Base-by-base conservation (phyloP, 1,139 yeast genomes). In the Taphrina pruni region DNA sequence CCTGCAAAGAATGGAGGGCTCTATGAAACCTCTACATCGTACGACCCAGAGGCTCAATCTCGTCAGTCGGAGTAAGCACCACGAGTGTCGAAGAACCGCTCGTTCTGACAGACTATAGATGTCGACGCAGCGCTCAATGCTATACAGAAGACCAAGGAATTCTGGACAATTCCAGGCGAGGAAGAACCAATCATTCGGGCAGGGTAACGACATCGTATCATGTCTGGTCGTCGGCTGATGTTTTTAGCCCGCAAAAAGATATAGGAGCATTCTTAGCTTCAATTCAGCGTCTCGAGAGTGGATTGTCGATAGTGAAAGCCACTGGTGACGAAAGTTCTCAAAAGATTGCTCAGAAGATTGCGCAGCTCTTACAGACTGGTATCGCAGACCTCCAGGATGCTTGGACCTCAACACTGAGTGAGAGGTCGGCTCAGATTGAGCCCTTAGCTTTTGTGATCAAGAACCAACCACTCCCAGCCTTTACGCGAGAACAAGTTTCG, bases 131-230 rank as follows among this genome's bases (percentile, higher is more conserved):
- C 71, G 20, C 61, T 69, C 6, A 51, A 35, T 21, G 69, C 69
- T 14, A 61, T 69, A 21, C 71, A 69, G 38, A 60, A 66, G 64
- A 69, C 71, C 38, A 66, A 56, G 58, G 36, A 70, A 52, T 69
- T 57, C 43, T 69, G 66, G 65, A 67, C 57, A 7, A 67, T 69
- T 21, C 61, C 66, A 36, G 60, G 65, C 39, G 70, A 65, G 39
- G 71, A 66, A 35, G 71, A 66, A 46, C 60, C 66, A 6, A 66
- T 60, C 52, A 65, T 69, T 43, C 57, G 64, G 5, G 61, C 60
- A 39, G 71, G 71, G 70, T 67, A 21, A 38, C 4, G 4, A 2
- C 32, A 4, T 26, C 32, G 4, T 26, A 4, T 26, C 32, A 26
- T 26, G 32, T 26, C 32, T 26, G 32, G 32, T 26, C 32, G 32